Evolutionary conservation across 2,329 filamentous ascomycete genomes (phyloP), one percentile per base, ranked within the genome.

Genomic region (Fusarium gaditjirri): DNA sequence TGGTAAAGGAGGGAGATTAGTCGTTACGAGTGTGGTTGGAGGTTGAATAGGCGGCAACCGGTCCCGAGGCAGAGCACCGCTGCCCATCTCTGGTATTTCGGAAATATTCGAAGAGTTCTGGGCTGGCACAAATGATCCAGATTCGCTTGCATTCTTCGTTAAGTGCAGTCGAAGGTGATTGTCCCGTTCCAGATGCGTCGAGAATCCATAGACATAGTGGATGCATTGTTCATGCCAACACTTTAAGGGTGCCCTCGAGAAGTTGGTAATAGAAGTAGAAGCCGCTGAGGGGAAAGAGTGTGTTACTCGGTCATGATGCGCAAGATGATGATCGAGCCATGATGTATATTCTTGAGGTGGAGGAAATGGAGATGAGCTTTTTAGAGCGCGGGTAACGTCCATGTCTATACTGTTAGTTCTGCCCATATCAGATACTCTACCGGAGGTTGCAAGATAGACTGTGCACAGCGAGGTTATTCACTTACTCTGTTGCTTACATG

Each of bases 141-240:
- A 84, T 70, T 87, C 84, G 68, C 84, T 80, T 72, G 86, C 86
- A 29, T 68, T 58, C 46, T 68, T 75, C 19, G 77, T 72, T 27
- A 80, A 78, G 50, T 90, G 87, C 59, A 86, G 81, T 68, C 81
- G 83, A 43, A 82, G 76, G 76, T 90, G 88, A 39, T 81, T 81
- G 61, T 89, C 86, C 57, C 87, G 84, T 67, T 89, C 87, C 57
- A 86, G 80, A 41, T 81, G 81, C 62, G 83, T 85, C 39, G 81
- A 75, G 75, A 89, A 89, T 35, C 88, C 88, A 71, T 90, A 90
- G 41, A 90, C 85, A 77, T 89, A 90, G 77, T 88, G 85, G 65
- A 87, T 79, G 73, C 88, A 90, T 61, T 82, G 82, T 57, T 89
- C 85, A 68, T 89, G 82, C 79, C 82, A 85, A 78, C 88, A 90